Base-by-base conservation (phyloP, 257 asterid species). In the Datura wrightii region DNA sequence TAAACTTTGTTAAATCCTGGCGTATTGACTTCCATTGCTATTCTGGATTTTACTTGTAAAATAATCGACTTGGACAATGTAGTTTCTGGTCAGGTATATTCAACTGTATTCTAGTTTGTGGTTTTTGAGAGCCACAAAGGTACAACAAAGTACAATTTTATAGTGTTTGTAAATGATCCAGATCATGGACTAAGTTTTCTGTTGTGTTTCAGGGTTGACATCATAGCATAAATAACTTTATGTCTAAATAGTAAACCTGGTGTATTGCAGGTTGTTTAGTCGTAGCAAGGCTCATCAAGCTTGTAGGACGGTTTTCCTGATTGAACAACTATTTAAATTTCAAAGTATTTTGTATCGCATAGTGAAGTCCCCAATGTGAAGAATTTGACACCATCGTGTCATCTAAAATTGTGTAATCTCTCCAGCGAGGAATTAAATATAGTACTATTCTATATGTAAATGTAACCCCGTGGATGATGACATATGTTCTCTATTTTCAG, bases 361-460 rank as follows among this genome's bases (percentile, higher is more conserved):
- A 71, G 8, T 48, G 80, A 31, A 31, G 62, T 50, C 31, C 82
- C 50, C 46, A 67, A 67, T 31, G 79, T 42, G 41, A 76, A 46
- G 14, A 19, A 13, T 50, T 50, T 52, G 42, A 52, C 82, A 52
- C 63, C 44, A 42, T 74, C 5, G 4, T 76, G 60, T 50, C 62
- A 31, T 76, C 46, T 50, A 3, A 24, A 74, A 50, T 76, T 31
- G 46, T 76, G 62, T 76, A 76, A 74, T 52, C 46, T 52, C 62
- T 50, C 82, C 62, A 8, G 44, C 14, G 50, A 76, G 82, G 63
- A 76, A 76, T 76, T 76, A 52, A 31, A 16, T 74, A 13, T 31
- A 13, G 46, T 76, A 52, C 44, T 74, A 48, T 50, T 24, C 42
- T 76, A 76, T 31, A 76, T 15, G 63, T 31, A 13, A 74, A 76